A percentile compares a stretch with the other conserved stretches of the same genome.
phyloP scores from a whole-genome alignment of 2,329 filamentous ascomycete genomes.

The Rhytidhysteron rufulum region DNA sequence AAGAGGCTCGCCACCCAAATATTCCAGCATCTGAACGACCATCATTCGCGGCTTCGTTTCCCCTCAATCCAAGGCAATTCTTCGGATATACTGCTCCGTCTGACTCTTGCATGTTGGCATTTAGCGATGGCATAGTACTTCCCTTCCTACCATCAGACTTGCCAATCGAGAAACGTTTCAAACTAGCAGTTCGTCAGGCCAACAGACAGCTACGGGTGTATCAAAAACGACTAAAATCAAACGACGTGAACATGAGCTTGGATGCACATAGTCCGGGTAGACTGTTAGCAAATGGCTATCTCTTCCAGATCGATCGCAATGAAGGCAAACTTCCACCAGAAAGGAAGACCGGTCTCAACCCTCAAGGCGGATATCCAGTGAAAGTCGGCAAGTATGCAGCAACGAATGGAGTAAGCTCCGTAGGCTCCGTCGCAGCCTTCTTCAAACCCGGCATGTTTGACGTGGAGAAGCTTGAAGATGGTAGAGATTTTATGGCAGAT shows the following conservation, averaged over 20 bases:
- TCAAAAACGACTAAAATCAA: constrained; percentile 38
- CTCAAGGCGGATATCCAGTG: constrained; percentile 36
- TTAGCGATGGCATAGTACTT: constrained; percentile 45
- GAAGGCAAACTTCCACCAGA: constrained; percentile 30
- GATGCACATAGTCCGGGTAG: constrained; percentile 35
- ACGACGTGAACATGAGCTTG: constrained; percentile 19
- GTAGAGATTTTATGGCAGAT: constrained; percentile 39
- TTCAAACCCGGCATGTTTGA: constrained; percentile 26
- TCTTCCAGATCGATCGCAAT: constrained; percentile 38
- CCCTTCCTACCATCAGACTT: constrained; percentile 38
- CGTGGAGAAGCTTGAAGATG: constrained; percentile 19
- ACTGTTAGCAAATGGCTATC: constrained; percentile 42
- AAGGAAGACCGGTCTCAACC: constrained; percentile 21
- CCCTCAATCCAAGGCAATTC: constrained; percentile 44
- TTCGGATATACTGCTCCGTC: constrained; percentile 36
- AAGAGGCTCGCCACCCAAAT: constrained; percentile 31
- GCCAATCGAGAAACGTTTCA: constrained; percentile 35
- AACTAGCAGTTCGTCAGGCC: constrained; percentile 36
- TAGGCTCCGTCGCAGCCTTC: constrained; percentile 35
- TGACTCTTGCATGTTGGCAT: constrained; percentile 46
- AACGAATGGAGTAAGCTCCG: constrained; percentile 44
- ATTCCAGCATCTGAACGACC: constrained; percentile 22
- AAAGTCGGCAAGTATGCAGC: constrained; percentile 29
- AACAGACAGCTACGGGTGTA: constrained; percentile 42
- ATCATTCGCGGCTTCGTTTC: constrained; percentile 44